Percentiles rank a stretch among this genome's conserved stretches.
These are phyloP conservation scores for Kwoniella shandongensis DNA, from an alignment of 768 basidiomycete species.

Conservation along the genomic window DNA sequence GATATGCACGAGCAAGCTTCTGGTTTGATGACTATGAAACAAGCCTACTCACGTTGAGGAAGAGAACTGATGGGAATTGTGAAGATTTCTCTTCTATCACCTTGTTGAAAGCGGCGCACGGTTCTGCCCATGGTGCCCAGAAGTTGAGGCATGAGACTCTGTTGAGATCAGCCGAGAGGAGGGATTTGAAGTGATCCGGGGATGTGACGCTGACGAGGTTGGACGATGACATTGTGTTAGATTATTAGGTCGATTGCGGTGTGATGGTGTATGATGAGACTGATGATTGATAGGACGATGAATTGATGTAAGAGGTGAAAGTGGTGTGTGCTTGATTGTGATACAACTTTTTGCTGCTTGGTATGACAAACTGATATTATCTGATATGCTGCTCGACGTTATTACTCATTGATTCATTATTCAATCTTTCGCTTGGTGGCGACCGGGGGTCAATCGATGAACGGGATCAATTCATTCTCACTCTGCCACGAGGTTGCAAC, in stretches of 20 bases:
- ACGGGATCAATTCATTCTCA: constrained; percentile 2
- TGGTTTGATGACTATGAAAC: constrained; percentile 1
- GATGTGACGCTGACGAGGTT: constrained; percentile 63
- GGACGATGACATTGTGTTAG: constrained; percentile 24
- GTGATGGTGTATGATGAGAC: not conserved
- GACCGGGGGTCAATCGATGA: no score
- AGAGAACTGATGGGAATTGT: constrained; percentile 68
- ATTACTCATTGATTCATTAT: constrained; percentile 4
- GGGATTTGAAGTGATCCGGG: constrained; percentile 68
- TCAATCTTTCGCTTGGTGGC: no score
- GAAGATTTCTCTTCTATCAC: constrained; percentile 71
- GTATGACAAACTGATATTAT: not conserved
- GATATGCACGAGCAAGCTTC: no score
- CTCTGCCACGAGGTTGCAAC: constrained; percentile 2
- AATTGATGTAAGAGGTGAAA: not conserved
- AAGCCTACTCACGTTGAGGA: constrained; percentile 65
- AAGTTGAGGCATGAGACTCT: constrained; percentile 87
- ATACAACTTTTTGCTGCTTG: constrained; percentile 5
- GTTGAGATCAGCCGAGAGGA: constrained; percentile 73
- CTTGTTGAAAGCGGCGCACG: constrained; percentile 85
- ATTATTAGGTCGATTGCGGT: not conserved
- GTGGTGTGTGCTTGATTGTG: not conserved
- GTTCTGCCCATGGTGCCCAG: constrained; percentile 90
- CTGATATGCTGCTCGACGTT: not conserved
- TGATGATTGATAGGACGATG: constrained; percentile 3